Percentiles rank a stretch among this genome's conserved stretches.
phyloP scores from a whole-genome alignment of 148 eudicot species.

The Nyssa sinensis region DNA sequence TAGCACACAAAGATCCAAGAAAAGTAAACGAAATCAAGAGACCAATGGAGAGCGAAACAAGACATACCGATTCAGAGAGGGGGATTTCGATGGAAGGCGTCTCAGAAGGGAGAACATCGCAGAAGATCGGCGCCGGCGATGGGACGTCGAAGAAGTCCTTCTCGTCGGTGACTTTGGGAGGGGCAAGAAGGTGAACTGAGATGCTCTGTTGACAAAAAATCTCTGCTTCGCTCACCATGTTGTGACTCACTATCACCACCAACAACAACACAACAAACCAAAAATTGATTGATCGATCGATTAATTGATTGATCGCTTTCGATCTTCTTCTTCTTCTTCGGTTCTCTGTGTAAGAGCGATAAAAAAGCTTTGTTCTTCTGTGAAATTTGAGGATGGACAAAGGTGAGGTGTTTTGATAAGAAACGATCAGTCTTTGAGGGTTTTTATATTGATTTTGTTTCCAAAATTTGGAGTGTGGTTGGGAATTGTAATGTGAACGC shows the following conservation, averaged over 20 bases:
- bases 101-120: slow-evolving; percentile 6
- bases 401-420: background rate
- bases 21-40: background rate
- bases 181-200: slow-evolving; percentile 23
- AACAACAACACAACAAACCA: background rate
- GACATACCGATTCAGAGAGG: slow-evolving; percentile 32
- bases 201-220: slow-evolving; percentile 18
- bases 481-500: background rate
- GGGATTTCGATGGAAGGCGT: slow-evolving; percentile 25
- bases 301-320: too few species aligned
- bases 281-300: background rate
- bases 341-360: too few species aligned
- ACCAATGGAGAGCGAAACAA: background rate
- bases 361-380: too few species aligned
- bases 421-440: background rate
- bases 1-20: background rate
- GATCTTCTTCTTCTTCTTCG: background rate
- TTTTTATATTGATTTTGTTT: background rate
- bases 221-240: slow-evolving; percentile 33
- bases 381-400: background rate
- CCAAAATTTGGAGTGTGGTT: background rate
- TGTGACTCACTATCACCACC: too few species aligned
- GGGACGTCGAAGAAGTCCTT: slow-evolving; percentile 19
- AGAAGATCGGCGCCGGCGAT: background rate
- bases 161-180: slow-evolving; percentile 1